phyloP scores from a whole-genome alignment of 139 green algal genomes.

The Chlamydomonas eustigma region DNA sequence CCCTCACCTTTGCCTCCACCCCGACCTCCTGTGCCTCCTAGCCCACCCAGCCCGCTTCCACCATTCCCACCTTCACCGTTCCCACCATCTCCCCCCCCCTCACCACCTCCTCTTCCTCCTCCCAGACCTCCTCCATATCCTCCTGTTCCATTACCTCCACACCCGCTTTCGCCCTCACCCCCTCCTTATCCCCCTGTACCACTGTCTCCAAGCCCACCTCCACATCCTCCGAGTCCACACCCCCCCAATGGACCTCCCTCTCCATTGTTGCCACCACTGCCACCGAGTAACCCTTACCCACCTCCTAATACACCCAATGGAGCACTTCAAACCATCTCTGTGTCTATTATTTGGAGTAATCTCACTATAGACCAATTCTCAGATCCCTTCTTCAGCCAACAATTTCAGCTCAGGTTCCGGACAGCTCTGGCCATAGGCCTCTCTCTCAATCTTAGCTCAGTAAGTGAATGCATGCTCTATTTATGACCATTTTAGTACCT shows the following conservation, averaged over 20 bases:
- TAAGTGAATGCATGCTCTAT: too few species aligned
- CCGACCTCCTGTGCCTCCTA: neutral
- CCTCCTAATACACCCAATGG: neutral
- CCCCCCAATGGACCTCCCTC: neutral
- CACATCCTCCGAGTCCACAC: neutral
- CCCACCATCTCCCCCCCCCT: neutral
- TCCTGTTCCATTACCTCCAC: neutral
- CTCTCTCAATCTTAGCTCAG: neutral
- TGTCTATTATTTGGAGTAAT: neutral
- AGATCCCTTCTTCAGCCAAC: neutral
- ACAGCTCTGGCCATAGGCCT: neutral
- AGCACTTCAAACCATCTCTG: neutral
- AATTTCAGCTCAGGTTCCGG: neutral
- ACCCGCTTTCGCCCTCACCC: neutral
- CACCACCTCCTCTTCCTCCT: neutral
- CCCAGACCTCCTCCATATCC: neutral
- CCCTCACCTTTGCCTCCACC: neutral
- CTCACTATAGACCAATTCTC: neutral
- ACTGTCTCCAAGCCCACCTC: neutral
- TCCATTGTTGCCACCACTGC: neutral
- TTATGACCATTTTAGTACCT: too few species aligned
- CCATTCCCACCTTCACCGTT: neutral
- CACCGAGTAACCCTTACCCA: neutral
- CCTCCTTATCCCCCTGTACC: too few species aligned
- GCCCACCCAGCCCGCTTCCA: neutral